Percentiles rank a stretch among this genome's conserved stretches.
Evolutionary conservation across 2,329 filamentous ascomycete genomes (phyloP).

Genomic region (Diaporthe velutina): DNA sequence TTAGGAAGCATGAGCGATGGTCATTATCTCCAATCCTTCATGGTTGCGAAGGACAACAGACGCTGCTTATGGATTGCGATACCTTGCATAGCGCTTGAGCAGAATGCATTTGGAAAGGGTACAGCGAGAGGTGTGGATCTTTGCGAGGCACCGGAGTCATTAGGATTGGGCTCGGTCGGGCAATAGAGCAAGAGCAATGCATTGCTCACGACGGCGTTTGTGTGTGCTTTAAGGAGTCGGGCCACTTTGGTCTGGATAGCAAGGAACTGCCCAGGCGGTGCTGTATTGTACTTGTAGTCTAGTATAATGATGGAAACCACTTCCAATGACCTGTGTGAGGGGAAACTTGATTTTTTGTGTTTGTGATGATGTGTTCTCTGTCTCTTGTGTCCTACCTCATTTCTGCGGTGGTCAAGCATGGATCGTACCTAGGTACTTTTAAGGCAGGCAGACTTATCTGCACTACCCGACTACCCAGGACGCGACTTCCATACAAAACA

Average conservation of each 20-base stretch:
- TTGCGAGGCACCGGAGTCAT: constrained; percentile 22
- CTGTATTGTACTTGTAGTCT: constrained; percentile 5
- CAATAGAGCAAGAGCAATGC: constrained; percentile 18
- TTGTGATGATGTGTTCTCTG: neutral
- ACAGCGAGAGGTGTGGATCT: constrained; percentile 23
- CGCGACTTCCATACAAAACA: neutral
- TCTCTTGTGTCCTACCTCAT: neutral
- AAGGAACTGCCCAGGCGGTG: neutral
- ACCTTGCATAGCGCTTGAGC: constrained; percentile 35
- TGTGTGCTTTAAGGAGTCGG: neutral
- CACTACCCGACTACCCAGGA: neutral
- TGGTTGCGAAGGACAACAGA: neutral
- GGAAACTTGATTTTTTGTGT: neutral
- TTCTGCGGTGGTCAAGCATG: neutral
- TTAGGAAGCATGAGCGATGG: neutral
- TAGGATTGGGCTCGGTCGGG: neutral
- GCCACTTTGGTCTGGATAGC: neutral
- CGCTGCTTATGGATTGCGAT: neutral
- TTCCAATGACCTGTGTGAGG: neutral
- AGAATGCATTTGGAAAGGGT: constrained; percentile 11
- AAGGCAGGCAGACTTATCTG: too few relatives aligned
- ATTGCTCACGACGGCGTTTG: constrained; percentile 20
- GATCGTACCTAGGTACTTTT: too few relatives aligned
- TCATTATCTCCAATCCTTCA: neutral
- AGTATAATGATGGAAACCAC: neutral